These are phyloP conservation scores for Russula sp. DNA, from an alignment of 768 basidiomycete species.

Conservation along the genomic window DNA sequence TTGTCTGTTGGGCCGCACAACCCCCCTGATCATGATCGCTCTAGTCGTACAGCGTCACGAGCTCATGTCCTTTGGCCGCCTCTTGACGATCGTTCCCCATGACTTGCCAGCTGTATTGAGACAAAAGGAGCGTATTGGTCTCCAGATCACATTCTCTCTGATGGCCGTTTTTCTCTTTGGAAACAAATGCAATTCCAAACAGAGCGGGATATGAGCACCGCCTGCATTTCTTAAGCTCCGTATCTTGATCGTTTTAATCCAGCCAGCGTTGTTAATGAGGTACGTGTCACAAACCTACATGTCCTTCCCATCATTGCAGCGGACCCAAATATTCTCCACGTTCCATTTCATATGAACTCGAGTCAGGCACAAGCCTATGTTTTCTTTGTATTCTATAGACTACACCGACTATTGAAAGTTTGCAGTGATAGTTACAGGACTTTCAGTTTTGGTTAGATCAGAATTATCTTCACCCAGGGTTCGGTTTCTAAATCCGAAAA, in stretches of 20 bases:
- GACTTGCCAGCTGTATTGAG: neutral
- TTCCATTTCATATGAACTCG: constrained; percentile 2
- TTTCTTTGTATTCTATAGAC: neutral
- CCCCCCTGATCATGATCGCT: neutral
- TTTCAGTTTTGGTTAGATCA: too few species aligned
- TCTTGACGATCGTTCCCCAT: neutral
- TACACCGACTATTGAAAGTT: neutral
- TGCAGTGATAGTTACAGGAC: too few species aligned
- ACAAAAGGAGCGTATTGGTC: neutral
- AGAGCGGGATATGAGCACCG: neutral
- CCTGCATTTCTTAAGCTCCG: neutral
- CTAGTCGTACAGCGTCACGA: neutral
- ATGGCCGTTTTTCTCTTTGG: neutral
- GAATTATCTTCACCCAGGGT: too few species aligned
- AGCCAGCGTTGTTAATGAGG: neutral
- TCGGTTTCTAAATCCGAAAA: neutral
- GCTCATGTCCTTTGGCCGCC: neutral
- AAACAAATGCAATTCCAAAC: neutral
- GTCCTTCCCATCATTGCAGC: neutral
- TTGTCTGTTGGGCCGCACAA: neutral
- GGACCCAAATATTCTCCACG: neutral
- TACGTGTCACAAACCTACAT: neutral
- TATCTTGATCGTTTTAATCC: neutral
- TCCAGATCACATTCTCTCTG: neutral
- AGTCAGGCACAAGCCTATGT: neutral